These are phyloP conservation scores for Geranium incanum DNA, from an alignment of 441 rosid species.

Conservation along the genomic window DNA sequence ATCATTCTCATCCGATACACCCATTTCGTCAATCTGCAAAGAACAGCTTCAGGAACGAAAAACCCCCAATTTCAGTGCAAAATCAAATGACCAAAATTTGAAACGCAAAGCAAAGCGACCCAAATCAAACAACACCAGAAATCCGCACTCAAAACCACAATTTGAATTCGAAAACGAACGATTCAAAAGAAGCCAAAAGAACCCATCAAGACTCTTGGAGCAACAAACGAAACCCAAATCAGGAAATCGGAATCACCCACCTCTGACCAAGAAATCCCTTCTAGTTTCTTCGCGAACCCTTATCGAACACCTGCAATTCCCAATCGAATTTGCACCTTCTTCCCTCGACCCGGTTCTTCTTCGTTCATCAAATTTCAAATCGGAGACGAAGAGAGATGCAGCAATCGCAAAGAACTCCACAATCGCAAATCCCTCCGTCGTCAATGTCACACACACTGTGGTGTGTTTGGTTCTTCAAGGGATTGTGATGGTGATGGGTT, in stretches of 20 bases:
- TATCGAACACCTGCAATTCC: not conserved
- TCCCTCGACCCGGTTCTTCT: not conserved
- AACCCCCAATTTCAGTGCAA: slow-evolving; percentile 14
- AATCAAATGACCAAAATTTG: slow-evolving; percentile 14
- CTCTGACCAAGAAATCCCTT: slow-evolving; percentile 1
- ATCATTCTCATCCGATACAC: slow-evolving; percentile 65
- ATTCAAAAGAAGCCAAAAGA: not conserved
- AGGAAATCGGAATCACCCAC: not conserved
- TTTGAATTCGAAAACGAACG: not conserved
- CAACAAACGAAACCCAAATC: slow-evolving; percentile 1
- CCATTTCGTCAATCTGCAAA: slow-evolving; percentile 37
- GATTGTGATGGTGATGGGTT: slow-evolving; percentile 1
- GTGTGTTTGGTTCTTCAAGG: not conserved
- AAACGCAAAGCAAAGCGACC: not conserved
- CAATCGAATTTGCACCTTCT: not conserved
- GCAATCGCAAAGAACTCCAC: not conserved
- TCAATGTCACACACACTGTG: not conserved
- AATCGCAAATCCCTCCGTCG: not conserved
- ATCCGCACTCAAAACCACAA: not conserved
- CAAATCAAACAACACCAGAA: not conserved
- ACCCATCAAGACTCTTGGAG: not conserved
- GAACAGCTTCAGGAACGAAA: slow-evolving; percentile 13
- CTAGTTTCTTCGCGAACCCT: not conserved
- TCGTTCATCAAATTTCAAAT: slow-evolving; percentile 1
- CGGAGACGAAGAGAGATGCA: not conserved